A percentile compares a stretch with the other conserved stretches of the same genome.
Conservation (phyloP, 2,329 filamentous ascomycete species). For the Fusarium subglutinans region DNA sequence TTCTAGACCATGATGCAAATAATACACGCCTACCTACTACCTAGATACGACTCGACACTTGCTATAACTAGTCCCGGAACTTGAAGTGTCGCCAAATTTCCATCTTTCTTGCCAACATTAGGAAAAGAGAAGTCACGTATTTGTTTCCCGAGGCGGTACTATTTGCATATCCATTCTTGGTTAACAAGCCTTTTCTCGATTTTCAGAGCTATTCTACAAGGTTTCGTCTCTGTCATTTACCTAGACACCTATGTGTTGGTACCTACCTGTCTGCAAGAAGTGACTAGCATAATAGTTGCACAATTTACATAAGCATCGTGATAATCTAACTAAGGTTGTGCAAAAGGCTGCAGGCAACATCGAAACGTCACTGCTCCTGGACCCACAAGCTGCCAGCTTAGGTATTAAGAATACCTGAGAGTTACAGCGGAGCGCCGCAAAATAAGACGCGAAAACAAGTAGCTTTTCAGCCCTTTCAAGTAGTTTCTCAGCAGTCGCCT, state of each 20-base stretch:
- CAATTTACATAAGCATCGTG: slow-evolving; percentile 12
- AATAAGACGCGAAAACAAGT: slow-evolving; percentile 15
- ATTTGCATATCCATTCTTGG: neutral
- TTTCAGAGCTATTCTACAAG: neutral
- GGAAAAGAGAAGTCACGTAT: neutral
- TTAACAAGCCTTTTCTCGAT: neutral
- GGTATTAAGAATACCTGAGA: slow-evolving; percentile 24
- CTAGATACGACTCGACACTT: neutral
- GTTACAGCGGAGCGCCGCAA: slow-evolving; percentile 35
- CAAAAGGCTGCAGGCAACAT: slow-evolving; percentile 45
- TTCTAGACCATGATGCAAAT: neutral
- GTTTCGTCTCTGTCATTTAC: neutral
- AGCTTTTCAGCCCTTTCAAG: slow-evolving; percentile 19
- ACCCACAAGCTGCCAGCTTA: slow-evolving; percentile 35
- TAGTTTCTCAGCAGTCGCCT: slow-evolving; percentile 20
- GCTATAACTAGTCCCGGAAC: neutral
- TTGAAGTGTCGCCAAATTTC: neutral
- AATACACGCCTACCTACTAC: neutral
- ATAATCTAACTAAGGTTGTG: slow-evolving; percentile 1
- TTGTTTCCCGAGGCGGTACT: neutral
- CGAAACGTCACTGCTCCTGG: slow-evolving; percentile 47
- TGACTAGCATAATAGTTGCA: neutral
- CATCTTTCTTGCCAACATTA: neutral
- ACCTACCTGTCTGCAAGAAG: neutral
- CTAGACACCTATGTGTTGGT: neutral